phyloP scores from a whole-genome alignment of 208 protist genomes.

The Trypanosoma mega region DNA sequence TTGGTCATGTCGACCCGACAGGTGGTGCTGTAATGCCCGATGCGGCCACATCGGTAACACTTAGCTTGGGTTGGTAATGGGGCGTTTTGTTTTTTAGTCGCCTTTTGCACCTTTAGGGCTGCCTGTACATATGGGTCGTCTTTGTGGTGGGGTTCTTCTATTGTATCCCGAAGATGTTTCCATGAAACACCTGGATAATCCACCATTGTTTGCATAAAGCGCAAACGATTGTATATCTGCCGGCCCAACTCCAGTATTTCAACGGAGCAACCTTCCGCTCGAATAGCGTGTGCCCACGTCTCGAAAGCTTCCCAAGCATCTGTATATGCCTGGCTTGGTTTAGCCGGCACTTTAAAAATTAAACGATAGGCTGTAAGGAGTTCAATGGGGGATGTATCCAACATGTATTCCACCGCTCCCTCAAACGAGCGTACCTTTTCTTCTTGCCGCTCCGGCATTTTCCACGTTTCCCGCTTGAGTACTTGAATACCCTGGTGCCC shows the following conservation, averaged over 20 bases:
- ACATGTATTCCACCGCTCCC: not conserved
- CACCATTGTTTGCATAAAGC: not conserved
- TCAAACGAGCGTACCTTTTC: not conserved
- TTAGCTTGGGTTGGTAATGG: not conserved
- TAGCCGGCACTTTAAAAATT: not conserved
- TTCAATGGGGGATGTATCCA: not conserved
- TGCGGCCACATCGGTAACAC: not conserved
- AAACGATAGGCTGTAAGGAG: not conserved
- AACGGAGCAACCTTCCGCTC: not conserved
- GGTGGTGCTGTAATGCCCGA: not conserved
- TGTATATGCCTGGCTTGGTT: not conserved
- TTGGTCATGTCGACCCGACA: not conserved
- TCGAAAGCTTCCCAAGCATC: not conserved
- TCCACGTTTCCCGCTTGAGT: not conserved
- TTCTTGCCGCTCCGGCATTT: not conserved
- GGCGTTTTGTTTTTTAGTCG: not conserved
- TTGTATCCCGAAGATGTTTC: not conserved
- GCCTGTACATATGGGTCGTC: slow-evolving; percentile 6
- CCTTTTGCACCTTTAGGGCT: not conserved
- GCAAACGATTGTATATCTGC: not conserved
- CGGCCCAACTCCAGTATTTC: not conserved
- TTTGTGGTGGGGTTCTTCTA: slow-evolving; percentile 1
- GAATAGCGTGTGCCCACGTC: not conserved
- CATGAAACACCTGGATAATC: not conserved
- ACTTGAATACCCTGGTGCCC: slow-evolving; percentile 3